phyloP scores from a whole-genome alignment of 1,284 basidiomycete species.

The Tilletia setariae region DNA sequence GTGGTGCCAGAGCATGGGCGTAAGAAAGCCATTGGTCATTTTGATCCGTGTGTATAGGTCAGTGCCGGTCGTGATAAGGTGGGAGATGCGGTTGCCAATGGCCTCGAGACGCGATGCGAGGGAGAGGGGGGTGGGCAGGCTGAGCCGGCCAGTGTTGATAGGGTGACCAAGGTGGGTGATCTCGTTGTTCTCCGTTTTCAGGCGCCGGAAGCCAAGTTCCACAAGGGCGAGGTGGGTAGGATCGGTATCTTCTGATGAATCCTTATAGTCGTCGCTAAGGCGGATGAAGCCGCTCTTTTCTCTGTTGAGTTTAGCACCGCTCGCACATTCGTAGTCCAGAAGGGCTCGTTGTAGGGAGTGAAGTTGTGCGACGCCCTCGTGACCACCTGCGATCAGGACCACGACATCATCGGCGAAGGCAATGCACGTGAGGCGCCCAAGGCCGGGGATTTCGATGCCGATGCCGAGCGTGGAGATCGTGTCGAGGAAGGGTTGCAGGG shows the following conservation, averaged over 20 bases:
- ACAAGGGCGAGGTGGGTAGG: too few species aligned
- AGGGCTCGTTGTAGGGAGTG: background rate
- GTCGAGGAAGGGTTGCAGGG: constrained; percentile 2
- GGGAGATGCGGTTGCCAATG: too few species aligned
- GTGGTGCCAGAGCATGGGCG: background rate
- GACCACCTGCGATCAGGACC: background rate
- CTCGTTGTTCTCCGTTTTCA: too few species aligned
- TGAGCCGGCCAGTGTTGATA: too few species aligned
- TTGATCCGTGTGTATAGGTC: background rate
- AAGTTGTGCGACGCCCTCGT: background rate
- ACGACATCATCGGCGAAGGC: background rate
- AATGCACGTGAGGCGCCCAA: background rate
- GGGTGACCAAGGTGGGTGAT: too few species aligned
- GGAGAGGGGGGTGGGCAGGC: too few species aligned
- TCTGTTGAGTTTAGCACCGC: background rate
- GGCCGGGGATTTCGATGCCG: background rate
- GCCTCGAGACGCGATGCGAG: too few species aligned
- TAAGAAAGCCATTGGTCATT: background rate
- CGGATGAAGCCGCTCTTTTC: background rate
- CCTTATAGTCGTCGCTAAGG: background rate
- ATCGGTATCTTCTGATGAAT: background rate
- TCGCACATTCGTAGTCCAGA: background rate
- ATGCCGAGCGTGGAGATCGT: background rate
- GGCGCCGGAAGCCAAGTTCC: too few species aligned
- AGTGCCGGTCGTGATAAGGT: background rate